These are phyloP conservation scores for Nitzschia putrida DNA, from an alignment of 108 stramenopile species.

Conservation along the genomic window DNA sequence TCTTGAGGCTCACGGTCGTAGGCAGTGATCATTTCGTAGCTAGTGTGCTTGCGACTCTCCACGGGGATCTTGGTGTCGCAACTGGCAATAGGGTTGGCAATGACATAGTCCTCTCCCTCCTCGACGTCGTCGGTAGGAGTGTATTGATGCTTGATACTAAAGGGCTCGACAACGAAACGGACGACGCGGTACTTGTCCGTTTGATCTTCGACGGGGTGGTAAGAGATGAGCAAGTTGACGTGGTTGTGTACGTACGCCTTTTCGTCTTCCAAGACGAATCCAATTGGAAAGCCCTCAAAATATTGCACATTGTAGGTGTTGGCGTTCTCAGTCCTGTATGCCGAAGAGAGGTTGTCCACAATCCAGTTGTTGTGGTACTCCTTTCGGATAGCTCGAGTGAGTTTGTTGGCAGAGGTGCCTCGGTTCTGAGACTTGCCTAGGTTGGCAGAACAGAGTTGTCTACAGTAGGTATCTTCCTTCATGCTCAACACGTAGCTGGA, in stretches of 20 bases:
- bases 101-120: conserved; percentile 55
- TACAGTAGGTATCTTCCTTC: conserved; percentile 94
- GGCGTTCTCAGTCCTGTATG: conserved; percentile 75
- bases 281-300: conserved; percentile 95
- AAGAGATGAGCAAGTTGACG: conserved; percentile 92
- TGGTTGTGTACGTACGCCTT: conserved; percentile 94
- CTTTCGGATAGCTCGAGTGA: conserved; percentile 89
- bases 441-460: conserved; percentile 86
- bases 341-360: conserved; percentile 95
- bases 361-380: conserved; percentile 98
- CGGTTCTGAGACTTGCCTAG: conserved; percentile 66
- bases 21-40: conserved; percentile 80
- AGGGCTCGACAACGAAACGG: conserved; percentile 93
- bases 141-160: conserved; percentile 93
- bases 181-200: conserved; percentile 84
- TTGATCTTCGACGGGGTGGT: conserved; percentile 86
- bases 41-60: conserved; percentile 54
- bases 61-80: conserved; percentile 49
- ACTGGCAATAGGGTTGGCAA: conserved; percentile 69
- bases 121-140: conserved; percentile 34
- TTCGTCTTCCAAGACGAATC: conserved; percentile 66
- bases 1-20: conserved; percentile 60
- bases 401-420: conserved; percentile 73
- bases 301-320: conserved; percentile 73
- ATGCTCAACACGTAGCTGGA: conserved; percentile 94